Base-by-base conservation (phyloP, 306 rosid genomes). In the Ormosia semicastrata region DNA sequence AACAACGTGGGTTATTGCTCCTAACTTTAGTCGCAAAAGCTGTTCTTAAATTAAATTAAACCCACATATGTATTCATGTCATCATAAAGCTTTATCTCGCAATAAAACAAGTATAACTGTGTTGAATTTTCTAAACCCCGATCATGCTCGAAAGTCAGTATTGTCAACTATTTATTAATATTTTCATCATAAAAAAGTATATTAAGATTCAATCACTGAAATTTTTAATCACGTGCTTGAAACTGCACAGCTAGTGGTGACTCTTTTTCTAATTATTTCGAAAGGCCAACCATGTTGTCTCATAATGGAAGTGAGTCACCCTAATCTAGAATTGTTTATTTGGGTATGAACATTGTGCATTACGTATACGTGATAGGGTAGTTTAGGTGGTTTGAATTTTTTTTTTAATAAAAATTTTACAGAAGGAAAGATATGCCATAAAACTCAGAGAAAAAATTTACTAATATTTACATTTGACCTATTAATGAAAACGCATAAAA, bases 191-290 rank as follows among this genome's bases (percentile, higher is more conserved):
- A 66, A 8, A 72, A 40, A 30, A 3, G 2, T 7, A 40, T 53
- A 14, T 37, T 15, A 53, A 54, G 17, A 24, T 18, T 59, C 39
- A 78, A 78, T n/a, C 39, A 64, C 14, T 15, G 29, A 32, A 57
- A n/a, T n/a, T 71, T 66, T 36, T 79, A 39, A 36, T n/a, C 93
- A 89, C 89, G 69, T 88, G 91, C 72, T 33, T 44, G 18, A 53
- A 77, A 79, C 66, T 83, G 69, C 77, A 66, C 24, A 39, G 2
- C 36, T 54, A 24, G 36, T 15, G 53, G 53, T 46, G 82, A 81
- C 17, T 14, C 4, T 62, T 14, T 11, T n/a, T 50, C 30, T 18
- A 14, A 70, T 37, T 32, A 32, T 56, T 58, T 57, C 34, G 6
- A 64, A 84, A 70, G 81, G 59, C 46, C 68, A 64, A 77, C 75